These are phyloP conservation scores for Pseudogymnoascus sp. DNA, from an alignment of 2,329 filamentous ascomycete genomes.

Conservation along the genomic window DNA sequence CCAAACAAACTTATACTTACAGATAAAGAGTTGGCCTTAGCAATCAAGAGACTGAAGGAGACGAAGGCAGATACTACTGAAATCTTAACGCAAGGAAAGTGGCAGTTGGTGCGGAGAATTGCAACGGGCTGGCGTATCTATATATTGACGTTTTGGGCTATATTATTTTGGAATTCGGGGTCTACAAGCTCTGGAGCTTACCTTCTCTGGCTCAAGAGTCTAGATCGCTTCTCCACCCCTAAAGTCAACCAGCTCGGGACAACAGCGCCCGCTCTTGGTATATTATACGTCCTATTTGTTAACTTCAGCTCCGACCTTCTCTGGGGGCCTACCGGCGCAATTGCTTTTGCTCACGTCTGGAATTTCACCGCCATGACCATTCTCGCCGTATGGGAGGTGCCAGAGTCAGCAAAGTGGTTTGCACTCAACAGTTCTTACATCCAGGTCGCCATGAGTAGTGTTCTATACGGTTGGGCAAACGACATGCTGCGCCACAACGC, in stretches of 20 bases:
- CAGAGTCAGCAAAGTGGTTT: conserved; percentile 45
- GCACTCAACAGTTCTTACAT: conserved; percentile 39
- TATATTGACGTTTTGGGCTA: conserved; percentile 40
- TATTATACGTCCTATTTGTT: conserved; percentile 46
- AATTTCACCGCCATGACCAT: conserved; percentile 47
- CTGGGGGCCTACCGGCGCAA: conserved; percentile 45
- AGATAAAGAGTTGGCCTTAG: conserved; percentile 38
- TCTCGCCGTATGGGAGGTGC: conserved; percentile 47
- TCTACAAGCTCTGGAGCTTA: conserved; percentile 42
- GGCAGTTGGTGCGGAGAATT: conserved; percentile 27
- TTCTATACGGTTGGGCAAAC: conserved; percentile 41
- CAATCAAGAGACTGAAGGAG: conserved; percentile 36
- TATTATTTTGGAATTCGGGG: conserved; percentile 50
- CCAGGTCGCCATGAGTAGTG: conserved; percentile 37
- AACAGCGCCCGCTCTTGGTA: conserved; percentile 45
- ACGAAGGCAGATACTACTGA: conserved; percentile 34
- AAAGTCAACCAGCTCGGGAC: conserved; percentile 44
- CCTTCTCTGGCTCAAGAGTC: conserved; percentile 49
- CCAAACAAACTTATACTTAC: conserved; percentile 41
- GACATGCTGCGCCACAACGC: conserved; percentile 33
- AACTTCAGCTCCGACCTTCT: conserved; percentile 48
- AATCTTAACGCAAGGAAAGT: conserved; percentile 26
- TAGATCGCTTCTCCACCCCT: conserved; percentile 38
- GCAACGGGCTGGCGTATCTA: conserved; percentile 40
- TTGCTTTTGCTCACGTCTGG: conserved; percentile 41